Evolutionary conservation across 345 rosid species (phyloP), one percentile per base, ranked within the genome.

Genomic region (Bruguiera gymnorhiza): DNA sequence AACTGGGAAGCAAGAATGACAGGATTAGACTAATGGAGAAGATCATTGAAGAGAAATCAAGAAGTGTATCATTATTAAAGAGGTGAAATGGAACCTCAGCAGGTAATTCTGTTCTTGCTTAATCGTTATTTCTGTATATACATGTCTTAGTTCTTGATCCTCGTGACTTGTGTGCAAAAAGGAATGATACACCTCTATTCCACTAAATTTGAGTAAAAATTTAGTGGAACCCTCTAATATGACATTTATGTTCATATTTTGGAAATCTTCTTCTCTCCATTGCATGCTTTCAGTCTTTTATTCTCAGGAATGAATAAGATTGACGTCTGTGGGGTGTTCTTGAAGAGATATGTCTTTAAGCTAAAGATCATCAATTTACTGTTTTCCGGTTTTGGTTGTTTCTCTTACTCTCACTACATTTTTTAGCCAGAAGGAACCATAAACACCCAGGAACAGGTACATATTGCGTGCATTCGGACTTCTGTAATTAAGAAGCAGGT

Each of bases 401-500:
- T 27, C 20, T 1, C 2, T 59, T 20, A 59, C 5, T 24, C 18
- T 59, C 29, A 6, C 20, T 6, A n/a, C 19, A 54, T 23, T 26
- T 10, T 30, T 53, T 51, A 73, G 86, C 73, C 43, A 67, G 59
- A 60, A 54, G 59, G 30, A 26, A 30, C 67, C 27, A 3, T 59
- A 65, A 72, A 50, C 24, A 37, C 23, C 2, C 26, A 68, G 37
- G 73, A 75, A 24, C 76, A 82, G 8, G 58, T 19, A 0, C 73
- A 63, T 74, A 51, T 56, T 65, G 36, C 71, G 26, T 72, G 77
- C 62, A 71, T 26, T 50, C 65, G 69, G 60, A 67, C 70, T 57
- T 59, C 53, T 65, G 58, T 79, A 52, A 79, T 84, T 65, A 72
- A 78, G 73, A 82, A 78, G 58, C 82, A 84, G 83, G 88, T 82